phyloP scores from a whole-genome alignment of 108 stramenopile genomes.

The Fistulifera pelliculosa region DNA sequence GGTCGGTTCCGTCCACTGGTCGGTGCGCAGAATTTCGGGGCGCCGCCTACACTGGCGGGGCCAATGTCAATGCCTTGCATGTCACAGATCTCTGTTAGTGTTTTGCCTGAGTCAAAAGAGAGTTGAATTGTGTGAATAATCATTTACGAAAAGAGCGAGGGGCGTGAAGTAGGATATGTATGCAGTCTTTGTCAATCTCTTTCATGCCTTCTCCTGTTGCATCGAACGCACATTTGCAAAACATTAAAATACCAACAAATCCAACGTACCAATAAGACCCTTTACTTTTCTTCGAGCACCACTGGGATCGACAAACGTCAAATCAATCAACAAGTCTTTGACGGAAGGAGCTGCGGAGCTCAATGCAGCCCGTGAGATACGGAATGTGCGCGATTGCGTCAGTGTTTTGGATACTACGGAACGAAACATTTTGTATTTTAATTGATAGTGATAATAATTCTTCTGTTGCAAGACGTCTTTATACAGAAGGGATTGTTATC shows the following conservation, averaged over 20 bases:
- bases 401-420: too few relatives aligned
- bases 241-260: neutral
- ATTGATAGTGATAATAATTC: too few relatives aligned
- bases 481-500: too few relatives aligned
- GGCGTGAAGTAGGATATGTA: neutral
- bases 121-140: neutral
- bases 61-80: constrained; percentile 79
- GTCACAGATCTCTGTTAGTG: constrained; percentile 64
- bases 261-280: constrained; percentile 60
- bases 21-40: constrained; percentile 40
- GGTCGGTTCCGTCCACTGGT: constrained; percentile 74
- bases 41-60: constrained; percentile 43
- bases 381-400: too few relatives aligned
- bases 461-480: too few relatives aligned
- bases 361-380: too few relatives aligned
- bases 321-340: constrained; percentile 55
- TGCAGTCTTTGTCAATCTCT: constrained; percentile 2
- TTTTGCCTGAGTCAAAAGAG: constrained; percentile 29
- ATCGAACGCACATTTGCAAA: neutral
- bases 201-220: neutral
- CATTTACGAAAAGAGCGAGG: neutral
- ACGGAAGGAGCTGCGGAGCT: constrained; percentile 44
- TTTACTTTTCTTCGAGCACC: constrained; percentile 75
- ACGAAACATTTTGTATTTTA: too few relatives aligned
- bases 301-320: constrained; percentile 80